Evolutionary conservation across 805 yeast species (phyloP).

Genomic region (Lipomyces yamanashiensis): DNA sequence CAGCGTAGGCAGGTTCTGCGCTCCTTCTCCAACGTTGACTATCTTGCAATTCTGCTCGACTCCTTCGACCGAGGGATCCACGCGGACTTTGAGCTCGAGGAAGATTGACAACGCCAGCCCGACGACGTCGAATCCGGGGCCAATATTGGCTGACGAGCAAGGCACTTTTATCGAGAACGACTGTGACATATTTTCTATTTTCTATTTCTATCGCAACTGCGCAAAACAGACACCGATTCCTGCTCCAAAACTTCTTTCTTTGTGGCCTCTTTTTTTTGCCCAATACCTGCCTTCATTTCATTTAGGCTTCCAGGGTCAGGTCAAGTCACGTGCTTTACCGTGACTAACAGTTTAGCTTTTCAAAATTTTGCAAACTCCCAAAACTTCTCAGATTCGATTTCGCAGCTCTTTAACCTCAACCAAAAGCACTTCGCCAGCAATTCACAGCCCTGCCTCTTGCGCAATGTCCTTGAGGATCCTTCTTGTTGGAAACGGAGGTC

Average conservation of each 20-base stretch:
- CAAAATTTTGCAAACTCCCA: neutral
- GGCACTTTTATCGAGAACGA: slow-evolving; percentile 59
- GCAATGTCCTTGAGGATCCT: slow-evolving; percentile 50
- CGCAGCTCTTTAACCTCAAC: neutral
- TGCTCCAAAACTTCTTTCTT: neutral
- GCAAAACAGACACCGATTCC: neutral
- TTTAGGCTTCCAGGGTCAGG: neutral
- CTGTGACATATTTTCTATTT: slow-evolving; percentile 9
- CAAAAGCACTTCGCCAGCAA: neutral
- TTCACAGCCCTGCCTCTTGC: neutral
- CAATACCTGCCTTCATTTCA: neutral
- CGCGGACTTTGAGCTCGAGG: slow-evolving; percentile 68
- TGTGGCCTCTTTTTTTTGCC: neutral
- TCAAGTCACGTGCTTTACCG: neutral
- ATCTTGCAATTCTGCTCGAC: slow-evolving; percentile 69
- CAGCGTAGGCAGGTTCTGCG: slow-evolving; percentile 73
- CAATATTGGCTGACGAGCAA: slow-evolving; percentile 96
- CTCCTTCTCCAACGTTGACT: slow-evolving; percentile 77
- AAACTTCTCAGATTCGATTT: neutral
- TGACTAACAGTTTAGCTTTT: too few species aligned
- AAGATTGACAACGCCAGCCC: slow-evolving; percentile 86
- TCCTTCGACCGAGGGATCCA: slow-evolving; percentile 56
- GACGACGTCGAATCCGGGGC: slow-evolving; percentile 97
- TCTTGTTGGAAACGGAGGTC: slow-evolving; percentile 96
- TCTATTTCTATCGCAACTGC: neutral